Conservation (phyloP, 1,284 basidiomycete genomes). For the Testicularia cyperi region DNA sequence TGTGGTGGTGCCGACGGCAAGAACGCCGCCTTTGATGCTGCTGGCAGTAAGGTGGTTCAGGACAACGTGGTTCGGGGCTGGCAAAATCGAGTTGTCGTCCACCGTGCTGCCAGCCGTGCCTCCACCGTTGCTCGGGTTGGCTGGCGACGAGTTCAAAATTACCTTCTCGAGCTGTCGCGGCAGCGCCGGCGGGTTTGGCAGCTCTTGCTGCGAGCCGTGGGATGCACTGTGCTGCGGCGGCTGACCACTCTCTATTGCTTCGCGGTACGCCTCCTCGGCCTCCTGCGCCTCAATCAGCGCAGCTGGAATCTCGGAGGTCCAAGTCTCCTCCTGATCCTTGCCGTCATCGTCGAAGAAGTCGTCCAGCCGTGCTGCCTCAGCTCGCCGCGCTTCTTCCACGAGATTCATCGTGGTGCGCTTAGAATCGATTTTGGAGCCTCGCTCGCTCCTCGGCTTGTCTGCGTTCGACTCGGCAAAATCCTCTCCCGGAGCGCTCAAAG, state of each 20-base stretch:
- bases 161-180: constrained; percentile 91
- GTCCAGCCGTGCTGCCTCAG: constrained; percentile 44
- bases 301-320: constrained; percentile 61
- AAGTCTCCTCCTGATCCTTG: constrained; percentile 46
- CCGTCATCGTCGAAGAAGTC: constrained; percentile 51
- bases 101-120: constrained; percentile 62
- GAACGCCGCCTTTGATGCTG: constrained; percentile 88
- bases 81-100: constrained; percentile 88
- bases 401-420: constrained; percentile 42
- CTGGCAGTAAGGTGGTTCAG: constrained; percentile 94
- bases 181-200: constrained; percentile 67
- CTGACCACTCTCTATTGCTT: constrained; percentile 15
- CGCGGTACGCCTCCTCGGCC: constrained; percentile 53
- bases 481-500: constrained; percentile 51
- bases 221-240: constrained; percentile 7
- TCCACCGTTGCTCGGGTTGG: constrained; percentile 35
- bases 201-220: not conserved
- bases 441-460: constrained; percentile 25
- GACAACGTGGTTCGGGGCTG: constrained; percentile 85
- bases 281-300: constrained; percentile 57
- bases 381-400: constrained; percentile 39
- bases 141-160: constrained; percentile 72
- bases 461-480: constrained; percentile 27
- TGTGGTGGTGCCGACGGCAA: constrained; percentile 90
- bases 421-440: constrained; percentile 38